Conservation (phyloP, 73 alveolate species). For the Tetrahymena malaccensis region DNA sequence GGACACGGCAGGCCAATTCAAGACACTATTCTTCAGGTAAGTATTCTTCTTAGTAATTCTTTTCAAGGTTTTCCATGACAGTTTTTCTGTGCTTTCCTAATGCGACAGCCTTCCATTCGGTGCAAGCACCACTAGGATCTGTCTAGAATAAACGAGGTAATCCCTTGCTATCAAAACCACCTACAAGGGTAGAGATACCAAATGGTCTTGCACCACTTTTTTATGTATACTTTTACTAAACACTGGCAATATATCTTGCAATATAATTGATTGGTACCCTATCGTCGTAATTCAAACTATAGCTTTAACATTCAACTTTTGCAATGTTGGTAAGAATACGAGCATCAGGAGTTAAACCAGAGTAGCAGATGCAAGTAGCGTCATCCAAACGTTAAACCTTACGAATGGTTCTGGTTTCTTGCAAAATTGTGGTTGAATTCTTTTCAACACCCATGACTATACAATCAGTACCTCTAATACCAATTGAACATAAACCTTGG, state of each 20-base stretch:
- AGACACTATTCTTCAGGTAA: conserved; percentile 55
- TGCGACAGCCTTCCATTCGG: conserved; percentile 94
- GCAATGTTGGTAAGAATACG: conserved; percentile 85
- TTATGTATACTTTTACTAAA: conserved; percentile 85
- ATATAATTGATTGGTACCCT: conserved; percentile 85
- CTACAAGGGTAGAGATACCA: conserved; percentile 86
- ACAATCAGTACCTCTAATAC: conserved; percentile 81
- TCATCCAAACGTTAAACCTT: conserved; percentile 79
- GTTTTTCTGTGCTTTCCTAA: conserved; percentile 85
- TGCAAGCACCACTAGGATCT: conserved; percentile 92
- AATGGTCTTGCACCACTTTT: conserved; percentile 96
- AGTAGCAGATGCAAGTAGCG: conserved; percentile 83
- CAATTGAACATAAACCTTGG: conserved; percentile 86
- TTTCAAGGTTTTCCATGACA: conserved; percentile 78
- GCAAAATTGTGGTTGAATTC: conserved; percentile 81
- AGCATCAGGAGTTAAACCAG: conserved; percentile 97
- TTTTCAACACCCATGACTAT: conserved; percentile 88
- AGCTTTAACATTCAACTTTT: conserved; percentile 78
- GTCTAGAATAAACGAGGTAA: conserved; percentile 83
- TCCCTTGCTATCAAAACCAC: conserved; percentile 75
- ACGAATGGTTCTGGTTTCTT: conserved; percentile 89
- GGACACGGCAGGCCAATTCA: conserved; percentile 26
- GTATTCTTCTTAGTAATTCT: conserved; percentile 69
- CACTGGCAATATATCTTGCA: conserved; percentile 79
- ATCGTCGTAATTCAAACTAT: conserved; percentile 76